Evolutionary conservation across 192 early-diverging fungal genomes (phyloP), one percentile per base, ranked within the genome.

Genomic region (Geranomyces variabilis): DNA sequence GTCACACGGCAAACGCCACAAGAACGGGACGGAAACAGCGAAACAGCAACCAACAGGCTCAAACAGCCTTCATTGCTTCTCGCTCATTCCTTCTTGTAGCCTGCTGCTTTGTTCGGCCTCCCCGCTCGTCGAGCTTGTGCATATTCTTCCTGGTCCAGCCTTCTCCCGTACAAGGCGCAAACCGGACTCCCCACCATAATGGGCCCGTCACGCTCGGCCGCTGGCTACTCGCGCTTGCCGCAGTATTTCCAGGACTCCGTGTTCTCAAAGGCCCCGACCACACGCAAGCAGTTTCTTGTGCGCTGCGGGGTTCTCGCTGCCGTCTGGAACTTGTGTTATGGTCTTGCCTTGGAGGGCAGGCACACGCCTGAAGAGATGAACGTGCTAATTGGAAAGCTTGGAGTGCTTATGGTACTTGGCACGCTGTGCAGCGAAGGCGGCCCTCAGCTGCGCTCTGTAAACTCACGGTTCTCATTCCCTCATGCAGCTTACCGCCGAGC

Each of bases 291-390:
- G 58, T 60, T 60, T 33, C 15, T 31, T 7, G 17, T 34, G 58
- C 17, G 31, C 15, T 33, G 29, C 29, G 29, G 5, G 21, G 58
- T 7, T 17, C 58, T 60, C 7, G 4, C 58, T 34, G 17, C 29
- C 31, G 12, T 29, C 17, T 60, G 24, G 29, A 60, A 60, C 58
- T 8, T 60, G 24, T 34, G 17, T 34, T 60, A 34, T 17, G 24
- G 24, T 7, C 58, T 60, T 33, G 17, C 58, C 2, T 17, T 60
- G 28, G 58, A 60, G 58, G 58, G 58, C 58, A 60, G 31, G 58
- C 29, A 33, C 58, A 60, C 58, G 28, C 58, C 58, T 5, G 58
- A 60, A 29, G 58, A 60, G 31, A 60, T 60, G 58, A 60, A 60
- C 29, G 58, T 60, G 17, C 24, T 34, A 17, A 60, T 60, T 60